Evolutionary conservation across 768 basidiomycete species (phyloP).

Genomic region (Tubosaeta sp.): DNA sequence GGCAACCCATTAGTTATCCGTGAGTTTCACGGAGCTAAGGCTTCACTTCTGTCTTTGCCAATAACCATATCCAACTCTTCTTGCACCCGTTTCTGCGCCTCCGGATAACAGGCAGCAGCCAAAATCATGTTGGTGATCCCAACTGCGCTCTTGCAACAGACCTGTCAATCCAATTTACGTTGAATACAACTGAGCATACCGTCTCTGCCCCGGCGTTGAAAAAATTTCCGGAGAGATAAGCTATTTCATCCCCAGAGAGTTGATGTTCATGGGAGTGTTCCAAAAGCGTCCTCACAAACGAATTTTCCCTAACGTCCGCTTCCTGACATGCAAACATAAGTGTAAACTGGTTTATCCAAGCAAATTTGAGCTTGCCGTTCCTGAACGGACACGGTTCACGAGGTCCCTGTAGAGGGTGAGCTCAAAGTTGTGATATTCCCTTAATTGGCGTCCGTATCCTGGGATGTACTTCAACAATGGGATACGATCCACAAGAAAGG

Average conservation of each 20-base stretch:
- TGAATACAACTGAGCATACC: constrained; percentile 8
- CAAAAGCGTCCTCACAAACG: constrained; percentile 50
- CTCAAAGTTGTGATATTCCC: constrained; percentile 49
- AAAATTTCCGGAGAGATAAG: constrained; percentile 54
- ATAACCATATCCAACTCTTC: constrained; percentile 50
- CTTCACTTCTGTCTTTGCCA: constrained; percentile 32
- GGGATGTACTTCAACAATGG: constrained; percentile 45
- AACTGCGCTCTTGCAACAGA: constrained; percentile 36
- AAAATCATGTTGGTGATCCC: constrained; percentile 47
- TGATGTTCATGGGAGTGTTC: constrained; percentile 44
- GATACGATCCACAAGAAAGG: constrained; percentile 31
- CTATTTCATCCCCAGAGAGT: constrained; percentile 47
- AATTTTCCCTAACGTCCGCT: constrained; percentile 1
- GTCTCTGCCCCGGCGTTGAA: constrained; percentile 60
- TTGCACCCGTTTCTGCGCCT: constrained; percentile 45
- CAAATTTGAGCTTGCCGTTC: constrained; percentile 32
- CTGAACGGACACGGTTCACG: constrained; percentile 32
- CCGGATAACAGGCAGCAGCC: constrained; percentile 51
- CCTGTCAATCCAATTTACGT: neutral
- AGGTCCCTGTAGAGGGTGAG: constrained; percentile 43
- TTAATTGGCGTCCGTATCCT: constrained; percentile 50
- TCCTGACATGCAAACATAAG: constrained; percentile 3
- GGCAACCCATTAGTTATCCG: neutral
- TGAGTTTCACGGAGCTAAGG: neutral
- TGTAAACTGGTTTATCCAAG: neutral